Evolutionary conservation across 2,329 filamentous ascomycete genomes (phyloP).

Genomic region (Trichoderma sp.): DNA sequence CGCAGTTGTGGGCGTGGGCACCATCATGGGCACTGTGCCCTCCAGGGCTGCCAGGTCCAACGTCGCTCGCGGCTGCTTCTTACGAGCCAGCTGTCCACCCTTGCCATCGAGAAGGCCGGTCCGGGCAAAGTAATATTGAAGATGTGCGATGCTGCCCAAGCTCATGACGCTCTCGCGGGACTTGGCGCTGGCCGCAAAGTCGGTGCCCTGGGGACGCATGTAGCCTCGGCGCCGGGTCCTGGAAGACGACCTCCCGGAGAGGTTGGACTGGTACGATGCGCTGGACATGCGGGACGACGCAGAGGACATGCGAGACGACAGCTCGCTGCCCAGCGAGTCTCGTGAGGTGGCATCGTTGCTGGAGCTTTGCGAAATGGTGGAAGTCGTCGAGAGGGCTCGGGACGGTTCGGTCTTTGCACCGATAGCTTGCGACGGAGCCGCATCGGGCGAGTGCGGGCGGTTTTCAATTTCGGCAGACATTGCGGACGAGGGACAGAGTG

Average conservation of each 20-base stretch:
- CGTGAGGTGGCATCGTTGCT: conserved; percentile 48
- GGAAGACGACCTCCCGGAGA: conserved; percentile 41
- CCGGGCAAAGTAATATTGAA: conserved; percentile 97
- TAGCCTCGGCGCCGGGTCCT: conserved; percentile 69
- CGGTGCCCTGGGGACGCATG: conserved; percentile 79
- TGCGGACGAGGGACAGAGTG: background rate
- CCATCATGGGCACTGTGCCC: conserved; percentile 22
- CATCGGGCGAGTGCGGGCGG: conserved; percentile 52
- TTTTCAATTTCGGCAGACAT: conserved; percentile 37
- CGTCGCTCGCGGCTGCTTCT: conserved; percentile 58
- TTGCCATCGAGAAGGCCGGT: conserved; percentile 93
- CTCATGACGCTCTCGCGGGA: conserved; percentile 94
- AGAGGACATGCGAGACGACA: conserved; percentile 58
- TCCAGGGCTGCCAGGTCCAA: conserved; percentile 56
- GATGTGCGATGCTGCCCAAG: conserved; percentile 90
- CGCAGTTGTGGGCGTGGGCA: conserved; percentile 36
- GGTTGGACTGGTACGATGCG: conserved; percentile 49
- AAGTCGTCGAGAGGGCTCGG: conserved; percentile 62
- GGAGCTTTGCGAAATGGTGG: conserved; percentile 57
- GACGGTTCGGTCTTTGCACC: conserved; percentile 56
- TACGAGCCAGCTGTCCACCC: conserved; percentile 77
- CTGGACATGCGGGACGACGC: conserved; percentile 59
- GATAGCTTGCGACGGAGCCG: conserved; percentile 60
- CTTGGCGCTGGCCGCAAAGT: conserved; percentile 86
- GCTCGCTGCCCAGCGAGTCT: conserved; percentile 55